A percentile compares a stretch with the other conserved stretches of the same genome.
phyloP scores from a whole-genome alignment of 371 early-diverging fungal genomes.

The Rhizopus delemar region DNA sequence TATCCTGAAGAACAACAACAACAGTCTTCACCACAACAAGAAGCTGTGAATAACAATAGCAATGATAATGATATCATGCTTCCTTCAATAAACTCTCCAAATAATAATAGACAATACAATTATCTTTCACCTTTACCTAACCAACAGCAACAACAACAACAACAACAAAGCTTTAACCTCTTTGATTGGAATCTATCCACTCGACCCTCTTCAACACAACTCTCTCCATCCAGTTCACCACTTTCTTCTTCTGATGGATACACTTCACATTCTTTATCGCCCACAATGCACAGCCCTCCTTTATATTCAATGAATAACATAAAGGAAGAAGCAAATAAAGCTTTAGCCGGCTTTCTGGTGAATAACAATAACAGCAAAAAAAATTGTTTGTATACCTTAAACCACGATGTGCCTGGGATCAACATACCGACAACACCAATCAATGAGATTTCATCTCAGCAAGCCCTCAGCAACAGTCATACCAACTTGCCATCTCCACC shows the following conservation, averaged over 20 bases:
- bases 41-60: slow-evolving; percentile 2
- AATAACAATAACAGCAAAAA: neutral
- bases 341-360: slow-evolving; percentile 13
- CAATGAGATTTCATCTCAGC: slow-evolving; percentile 9
- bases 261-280: slow-evolving; percentile 23
- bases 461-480: neutral
- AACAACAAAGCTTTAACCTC: slow-evolving; percentile 13
- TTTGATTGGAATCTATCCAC: slow-evolving; percentile 20
- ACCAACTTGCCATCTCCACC: slow-evolving; percentile 20
- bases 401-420: slow-evolving; percentile 25
- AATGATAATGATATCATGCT: slow-evolving; percentile 2
- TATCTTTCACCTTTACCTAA: neutral
- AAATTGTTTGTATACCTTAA: slow-evolving; percentile 6
- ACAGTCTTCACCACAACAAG: slow-evolving; percentile 1
- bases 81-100: neutral
- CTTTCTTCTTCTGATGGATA: slow-evolving; percentile 23
- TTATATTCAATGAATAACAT: slow-evolving; percentile 9
- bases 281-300: slow-evolving; percentile 15
- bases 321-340: slow-evolving; percentile 18
- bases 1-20: slow-evolving; percentile 20
- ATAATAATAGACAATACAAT: neutral
- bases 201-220: slow-evolving; percentile 16
- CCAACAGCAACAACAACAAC: slow-evolving; percentile 9
- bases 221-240: slow-evolving; percentile 24
- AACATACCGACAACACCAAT: slow-evolving; percentile 30